Evolutionary conservation across 2,329 filamentous ascomycete species (phyloP), one percentile per base, ranked within the genome.

Genomic region (Sarocladium kiliense): DNA sequence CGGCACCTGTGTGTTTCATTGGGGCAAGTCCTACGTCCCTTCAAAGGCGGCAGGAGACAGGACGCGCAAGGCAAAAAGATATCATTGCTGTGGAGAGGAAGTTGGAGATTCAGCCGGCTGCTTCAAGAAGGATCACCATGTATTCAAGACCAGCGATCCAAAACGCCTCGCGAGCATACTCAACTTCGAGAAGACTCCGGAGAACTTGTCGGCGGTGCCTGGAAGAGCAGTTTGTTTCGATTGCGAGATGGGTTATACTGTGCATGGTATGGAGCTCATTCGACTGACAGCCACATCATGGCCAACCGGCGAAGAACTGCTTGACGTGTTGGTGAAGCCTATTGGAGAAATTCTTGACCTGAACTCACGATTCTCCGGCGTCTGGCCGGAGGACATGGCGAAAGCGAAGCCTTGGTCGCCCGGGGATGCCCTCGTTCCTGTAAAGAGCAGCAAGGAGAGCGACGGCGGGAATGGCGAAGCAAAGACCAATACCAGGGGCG

Each of bases 241-340:
- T 68, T 97, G 94, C 64, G 94, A 99, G 67, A 99, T 99, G 94
- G 90, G 89, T 3, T 97, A 96, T 66, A 99, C 95, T 0, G 89
- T 89, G 1, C 71, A 87, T 51, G 94, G 95, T 0, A 75, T 97
- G 60, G 94, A 99, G 68, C 79, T 99, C 18, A 86, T 97, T 56
- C 89, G 94, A 9, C 71, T 99, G 2, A 97, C 94, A 0, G 92
- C 89, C 4, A 87, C 93, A 3, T 84, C 87, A 10, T 99, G 94
- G 92, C 93, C 93, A 0, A 75, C 79, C 9, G 88, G 89, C 19
- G 80, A 85, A 54, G 79, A 81, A 54, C 70, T 99, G 0, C 74
- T 97, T 4, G 94, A 99, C 65, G 79, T 96, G 0, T 80, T 97
- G 0, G 92, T 97, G 7, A 81, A 86, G 45, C 93, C 93, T 0